A percentile compares a stretch with the other conserved stretches of the same genome.
Conservation (phyloP, 257 asterid genomes). For the Nicotiana benthamiana region DNA sequence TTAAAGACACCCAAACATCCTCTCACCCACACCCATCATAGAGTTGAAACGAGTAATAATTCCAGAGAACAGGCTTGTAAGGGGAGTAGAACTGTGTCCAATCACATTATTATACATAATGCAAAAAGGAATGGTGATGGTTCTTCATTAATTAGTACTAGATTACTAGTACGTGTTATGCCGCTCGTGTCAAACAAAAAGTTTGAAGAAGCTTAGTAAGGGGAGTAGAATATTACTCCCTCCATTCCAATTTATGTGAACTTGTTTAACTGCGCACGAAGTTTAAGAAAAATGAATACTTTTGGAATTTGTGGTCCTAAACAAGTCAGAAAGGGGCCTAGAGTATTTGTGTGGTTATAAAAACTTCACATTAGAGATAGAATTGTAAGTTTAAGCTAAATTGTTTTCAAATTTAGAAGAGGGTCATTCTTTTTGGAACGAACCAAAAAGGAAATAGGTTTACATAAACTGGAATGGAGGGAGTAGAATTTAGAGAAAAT, state of each 20-base stretch:
- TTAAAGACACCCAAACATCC: not conserved
- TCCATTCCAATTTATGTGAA: no score
- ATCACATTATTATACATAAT: not conserved
- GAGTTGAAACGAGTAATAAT: not conserved
- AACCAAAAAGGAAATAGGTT: no score
- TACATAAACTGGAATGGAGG: not conserved
- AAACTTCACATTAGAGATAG: no score
- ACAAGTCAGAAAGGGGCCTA: no score
- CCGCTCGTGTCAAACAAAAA: not conserved
- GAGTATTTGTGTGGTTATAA: no score
- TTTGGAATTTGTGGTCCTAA: no score
- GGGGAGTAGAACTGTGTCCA: not conserved
- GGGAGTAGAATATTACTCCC: not conserved
- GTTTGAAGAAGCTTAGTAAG: not conserved
- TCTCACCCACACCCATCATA: not conserved
- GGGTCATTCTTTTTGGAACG: no score
- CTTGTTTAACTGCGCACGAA: no score
- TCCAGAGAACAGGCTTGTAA: not conserved
- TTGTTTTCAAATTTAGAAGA: no score
- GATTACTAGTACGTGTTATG: not conserved
- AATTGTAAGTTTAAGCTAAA: no score
- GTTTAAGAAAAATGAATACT: no score
- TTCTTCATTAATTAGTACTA: not conserved
- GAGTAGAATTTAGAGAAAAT: not conserved
- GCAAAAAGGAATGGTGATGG: not conserved